Evolutionary conservation across 805 yeast species (phyloP).

Genomic region (Tetrapisispora nanseiensis): DNA sequence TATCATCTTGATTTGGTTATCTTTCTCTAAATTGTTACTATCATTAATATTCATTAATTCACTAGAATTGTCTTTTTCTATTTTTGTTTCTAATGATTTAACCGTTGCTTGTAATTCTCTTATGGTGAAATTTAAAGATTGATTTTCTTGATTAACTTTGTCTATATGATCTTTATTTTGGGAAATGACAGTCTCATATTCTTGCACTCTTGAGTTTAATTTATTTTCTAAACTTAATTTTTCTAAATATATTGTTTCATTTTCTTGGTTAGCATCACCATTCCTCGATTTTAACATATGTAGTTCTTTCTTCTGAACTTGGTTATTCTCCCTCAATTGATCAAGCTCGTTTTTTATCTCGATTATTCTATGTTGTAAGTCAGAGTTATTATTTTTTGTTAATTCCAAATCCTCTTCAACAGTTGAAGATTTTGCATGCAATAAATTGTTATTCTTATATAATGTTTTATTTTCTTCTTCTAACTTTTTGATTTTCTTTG

Average conservation of each 20-base stretch:
- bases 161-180: conserved; percentile 20
- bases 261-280: conserved; percentile 1
- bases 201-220: conserved; percentile 56
- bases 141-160: conserved; percentile 2
- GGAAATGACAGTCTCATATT: conserved; percentile 54
- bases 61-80: conserved; percentile 26
- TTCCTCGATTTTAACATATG: neutral
- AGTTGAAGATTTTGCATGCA: conserved; percentile 13
- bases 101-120: conserved; percentile 56
- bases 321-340: conserved; percentile 1
- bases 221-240: conserved; percentile 30
- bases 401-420: conserved; percentile 8
- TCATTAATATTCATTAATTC: too few species aligned
- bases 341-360: conserved; percentile 2
- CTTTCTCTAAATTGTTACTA: conserved; percentile 16
- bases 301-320: conserved; percentile 3
- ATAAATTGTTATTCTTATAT: conserved; percentile 32
- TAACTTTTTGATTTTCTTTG: conserved; percentile 34
- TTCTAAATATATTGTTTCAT: conserved; percentile 2
- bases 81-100: conserved; percentile 17
- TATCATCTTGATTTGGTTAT: too few species aligned
- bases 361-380: conserved; percentile 2
- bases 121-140: conserved; percentile 43
- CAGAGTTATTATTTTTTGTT: conserved; percentile 2
- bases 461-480: conserved; percentile 35